phyloP scores from a whole-genome alignment of 2,329 filamentous ascomycete species.

The Diplodia corticola region DNA sequence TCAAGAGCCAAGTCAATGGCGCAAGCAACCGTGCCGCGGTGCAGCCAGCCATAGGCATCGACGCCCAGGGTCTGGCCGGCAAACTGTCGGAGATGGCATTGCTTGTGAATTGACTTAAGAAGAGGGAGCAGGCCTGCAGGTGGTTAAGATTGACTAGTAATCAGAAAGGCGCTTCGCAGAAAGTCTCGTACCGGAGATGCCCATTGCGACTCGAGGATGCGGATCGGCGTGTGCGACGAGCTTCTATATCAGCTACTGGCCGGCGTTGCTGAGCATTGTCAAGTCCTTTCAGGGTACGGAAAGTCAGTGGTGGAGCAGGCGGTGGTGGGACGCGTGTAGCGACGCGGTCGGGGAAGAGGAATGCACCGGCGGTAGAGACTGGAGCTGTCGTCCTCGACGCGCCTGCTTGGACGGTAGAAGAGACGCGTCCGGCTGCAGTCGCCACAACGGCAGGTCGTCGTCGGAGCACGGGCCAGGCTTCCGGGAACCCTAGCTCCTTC shows the following conservation, averaged over 20 bases:
- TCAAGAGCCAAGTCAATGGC: conserved; percentile 86
- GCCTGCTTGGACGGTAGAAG: conserved; percentile 2
- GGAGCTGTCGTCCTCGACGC: conserved; percentile 14
- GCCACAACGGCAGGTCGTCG: neutral
- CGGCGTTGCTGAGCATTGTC: conserved; percentile 3
- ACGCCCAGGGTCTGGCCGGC: conserved; percentile 87
- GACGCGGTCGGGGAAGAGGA: neutral
- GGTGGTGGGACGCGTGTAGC: conserved; percentile 2
- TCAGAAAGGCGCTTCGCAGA: neutral
- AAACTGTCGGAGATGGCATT: conserved; percentile 82
- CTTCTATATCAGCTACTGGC: conserved; percentile 3
- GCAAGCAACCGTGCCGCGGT: conserved; percentile 87
- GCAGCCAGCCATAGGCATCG: conserved; percentile 97
- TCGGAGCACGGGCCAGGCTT: neutral
- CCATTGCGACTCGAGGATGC: conserved; percentile 34
- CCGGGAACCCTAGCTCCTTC: neutral
- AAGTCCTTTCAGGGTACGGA: neutral
- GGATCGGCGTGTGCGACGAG: neutral
- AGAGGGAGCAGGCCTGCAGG: conserved; percentile 78
- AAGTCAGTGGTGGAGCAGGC: neutral
- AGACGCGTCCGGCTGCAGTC: conserved; percentile 4
- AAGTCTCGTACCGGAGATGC: conserved; percentile 40
- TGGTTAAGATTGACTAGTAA: conserved; percentile 27
- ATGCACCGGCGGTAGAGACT: conserved; percentile 2
- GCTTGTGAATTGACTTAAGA: conserved; percentile 94